A percentile compares a stretch with the other conserved stretches of the same genome.
phyloP scores from a whole-genome alignment of 305 asterid species.

The Fraxinus angustifolia region DNA sequence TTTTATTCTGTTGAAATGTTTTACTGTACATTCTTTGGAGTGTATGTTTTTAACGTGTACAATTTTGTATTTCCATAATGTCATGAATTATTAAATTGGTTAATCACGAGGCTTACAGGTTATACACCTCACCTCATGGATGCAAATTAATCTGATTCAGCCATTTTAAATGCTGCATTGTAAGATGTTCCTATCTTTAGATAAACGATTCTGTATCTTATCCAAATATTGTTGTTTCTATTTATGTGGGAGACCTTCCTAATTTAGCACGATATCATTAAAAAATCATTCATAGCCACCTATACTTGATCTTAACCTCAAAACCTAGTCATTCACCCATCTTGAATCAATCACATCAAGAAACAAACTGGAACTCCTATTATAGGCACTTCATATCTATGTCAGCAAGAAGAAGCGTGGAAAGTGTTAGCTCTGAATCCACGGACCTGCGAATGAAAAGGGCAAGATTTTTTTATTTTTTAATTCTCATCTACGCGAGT shows the following conservation, averaged over 20 bases:
- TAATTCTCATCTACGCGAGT: not conserved
- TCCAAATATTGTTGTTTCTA: not conserved
- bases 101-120: not conserved
- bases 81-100: not conserved
- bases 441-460: not conserved
- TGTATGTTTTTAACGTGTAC: not conserved
- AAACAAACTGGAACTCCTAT: not conserved
- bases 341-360: not conserved
- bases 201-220: not conserved
- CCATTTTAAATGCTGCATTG: not conserved
- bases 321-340: not conserved
- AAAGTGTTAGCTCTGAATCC: not conserved
- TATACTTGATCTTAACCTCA: not conserved
- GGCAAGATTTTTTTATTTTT: not conserved
- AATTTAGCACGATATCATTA: not conserved
- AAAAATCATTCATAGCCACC: not conserved
- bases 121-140: not conserved
- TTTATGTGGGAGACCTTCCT: not conserved
- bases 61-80: not conserved
- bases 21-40: not conserved
- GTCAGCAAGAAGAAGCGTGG: not conserved
- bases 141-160: not conserved
- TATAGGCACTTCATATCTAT: not conserved
- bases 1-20: not conserved
- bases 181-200: not conserved